phyloP scores from a whole-genome alignment of 73 alveolate genomes.

The Paraurostyla sp. region DNA sequence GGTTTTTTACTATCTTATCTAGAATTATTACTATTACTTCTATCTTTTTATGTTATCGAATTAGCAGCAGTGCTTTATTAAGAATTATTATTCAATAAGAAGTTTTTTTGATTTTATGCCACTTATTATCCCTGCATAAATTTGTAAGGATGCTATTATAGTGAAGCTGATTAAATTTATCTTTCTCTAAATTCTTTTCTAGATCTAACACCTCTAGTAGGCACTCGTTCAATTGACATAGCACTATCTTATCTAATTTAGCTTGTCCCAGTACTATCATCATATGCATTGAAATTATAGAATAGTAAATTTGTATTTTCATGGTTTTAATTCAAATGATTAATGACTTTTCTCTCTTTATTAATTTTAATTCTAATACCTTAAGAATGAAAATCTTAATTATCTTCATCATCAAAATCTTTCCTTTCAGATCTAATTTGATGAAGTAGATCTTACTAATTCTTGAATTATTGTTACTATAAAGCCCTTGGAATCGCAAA shows the following conservation, averaged over 20 bases:
- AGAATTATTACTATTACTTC: constrained; percentile 27
- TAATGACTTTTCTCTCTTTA: constrained; percentile 27
- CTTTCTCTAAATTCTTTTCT: constrained; percentile 57
- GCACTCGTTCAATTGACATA: constrained; percentile 40
- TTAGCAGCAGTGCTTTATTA: constrained; percentile 39
- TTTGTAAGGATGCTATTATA: constrained; percentile 3
- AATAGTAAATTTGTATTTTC: constrained; percentile 48
- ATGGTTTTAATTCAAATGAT: constrained; percentile 25
- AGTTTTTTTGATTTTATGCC: not conserved
- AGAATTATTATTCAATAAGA: not conserved
- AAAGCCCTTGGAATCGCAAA: constrained; percentile 23
- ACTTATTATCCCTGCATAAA: constrained; percentile 3
- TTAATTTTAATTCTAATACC: constrained; percentile 42
- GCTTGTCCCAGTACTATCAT: constrained; percentile 8
- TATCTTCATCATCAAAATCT: constrained; percentile 22
- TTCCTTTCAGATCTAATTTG: constrained; percentile 42
- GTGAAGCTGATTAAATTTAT: constrained; percentile 17
- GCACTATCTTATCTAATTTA: constrained; percentile 27
- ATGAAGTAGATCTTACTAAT: not conserved
- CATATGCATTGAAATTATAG: constrained; percentile 58
- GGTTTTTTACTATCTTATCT: not conserved
- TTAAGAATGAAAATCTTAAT: constrained; percentile 10
- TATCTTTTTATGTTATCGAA: constrained; percentile 14
- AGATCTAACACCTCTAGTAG: constrained; percentile 49
- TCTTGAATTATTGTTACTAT: not conserved